These are phyloP conservation scores for Mimosa bimucronata DNA, from an alignment of 306 rosid genomes.

Conservation along the genomic window DNA sequence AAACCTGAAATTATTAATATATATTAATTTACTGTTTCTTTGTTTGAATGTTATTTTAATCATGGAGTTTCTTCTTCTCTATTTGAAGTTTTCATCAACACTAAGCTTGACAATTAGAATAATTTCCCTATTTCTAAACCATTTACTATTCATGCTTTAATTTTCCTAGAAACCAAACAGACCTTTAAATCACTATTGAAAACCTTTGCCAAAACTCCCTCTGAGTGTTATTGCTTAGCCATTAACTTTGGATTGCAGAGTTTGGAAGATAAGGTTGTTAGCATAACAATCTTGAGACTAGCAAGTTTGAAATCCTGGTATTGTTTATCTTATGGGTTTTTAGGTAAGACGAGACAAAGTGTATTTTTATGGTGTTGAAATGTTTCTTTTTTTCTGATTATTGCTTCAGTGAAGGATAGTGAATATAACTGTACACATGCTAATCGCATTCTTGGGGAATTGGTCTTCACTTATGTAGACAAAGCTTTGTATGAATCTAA, in stretches of 20 bases:
- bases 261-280: too few species aligned
- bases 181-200: conserved; percentile 20
- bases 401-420: conserved; percentile 25
- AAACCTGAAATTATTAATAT: background rate
- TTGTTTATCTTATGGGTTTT: conserved; percentile 92
- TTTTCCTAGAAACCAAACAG: conserved; percentile 21
- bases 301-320: conserved; percentile 94
- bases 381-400: conserved; percentile 20
- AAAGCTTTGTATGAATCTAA: conserved; percentile 89
- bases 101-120: background rate
- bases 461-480: conserved; percentile 53
- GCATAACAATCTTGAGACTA: too few species aligned
- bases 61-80: background rate
- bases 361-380: conserved; percentile 2
- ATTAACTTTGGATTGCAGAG: too few species aligned
- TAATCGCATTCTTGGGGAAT: conserved; percentile 27
- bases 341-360: conserved; percentile 59
- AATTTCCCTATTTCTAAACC: conserved; percentile 23
- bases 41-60: background rate
- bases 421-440: too few species aligned
- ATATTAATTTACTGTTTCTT: background rate
- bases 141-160: conserved; percentile 16
- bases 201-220: too few species aligned
- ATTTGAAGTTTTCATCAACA: background rate
- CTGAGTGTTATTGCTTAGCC: too few species aligned